Evolutionary conservation across 2,329 filamentous ascomycete species (phyloP).

Genomic region (Shiraia bambusicola): DNA sequence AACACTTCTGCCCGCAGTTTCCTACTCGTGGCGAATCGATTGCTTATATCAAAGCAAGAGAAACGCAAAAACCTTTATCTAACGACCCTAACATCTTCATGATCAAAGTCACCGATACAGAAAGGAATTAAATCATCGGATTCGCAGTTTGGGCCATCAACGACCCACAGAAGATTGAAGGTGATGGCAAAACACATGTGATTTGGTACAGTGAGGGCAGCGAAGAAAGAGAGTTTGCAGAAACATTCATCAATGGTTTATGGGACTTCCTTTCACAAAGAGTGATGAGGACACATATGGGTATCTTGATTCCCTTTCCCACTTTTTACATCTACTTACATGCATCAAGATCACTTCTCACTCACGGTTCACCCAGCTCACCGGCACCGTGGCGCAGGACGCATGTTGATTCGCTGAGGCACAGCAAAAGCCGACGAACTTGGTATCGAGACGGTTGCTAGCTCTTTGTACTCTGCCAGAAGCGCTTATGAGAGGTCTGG

Average conservation of each 20-base stretch:
- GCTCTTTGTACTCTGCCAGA: slow-evolving; percentile 17
- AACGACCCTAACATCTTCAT: slow-evolving; percentile 15
- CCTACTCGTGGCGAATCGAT: slow-evolving; percentile 17
- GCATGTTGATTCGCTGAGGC: slow-evolving; percentile 43
- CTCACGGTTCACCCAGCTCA: slow-evolving; percentile 27
- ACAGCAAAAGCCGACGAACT: slow-evolving; percentile 40
- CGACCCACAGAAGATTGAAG: slow-evolving; percentile 10
- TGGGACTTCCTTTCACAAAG: slow-evolving; percentile 20
- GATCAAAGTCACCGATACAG: slow-evolving; percentile 20
- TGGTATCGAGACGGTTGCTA: slow-evolving; percentile 24
- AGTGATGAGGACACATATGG: slow-evolving; percentile 21
- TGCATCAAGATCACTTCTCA: slow-evolving; percentile 15
- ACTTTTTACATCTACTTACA: not conserved
- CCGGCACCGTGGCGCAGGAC: slow-evolving; percentile 38
- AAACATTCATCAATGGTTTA: slow-evolving; percentile 27
- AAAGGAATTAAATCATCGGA: slow-evolving; percentile 15
- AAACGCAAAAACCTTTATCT: not conserved
- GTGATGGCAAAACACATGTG: slow-evolving; percentile 7
- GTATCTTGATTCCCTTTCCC: slow-evolving; percentile 1
- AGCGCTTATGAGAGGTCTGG: slow-evolving; percentile 25
- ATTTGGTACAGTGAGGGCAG: slow-evolving; percentile 23
- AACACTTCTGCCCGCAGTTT: slow-evolving; percentile 26
- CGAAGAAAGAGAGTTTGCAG: slow-evolving; percentile 26
- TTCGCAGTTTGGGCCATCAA: slow-evolving; percentile 22
- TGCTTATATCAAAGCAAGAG: slow-evolving; percentile 2